phyloP scores from a whole-genome alignment of 345 rosid species.

The Citrus trifoliata region DNA sequence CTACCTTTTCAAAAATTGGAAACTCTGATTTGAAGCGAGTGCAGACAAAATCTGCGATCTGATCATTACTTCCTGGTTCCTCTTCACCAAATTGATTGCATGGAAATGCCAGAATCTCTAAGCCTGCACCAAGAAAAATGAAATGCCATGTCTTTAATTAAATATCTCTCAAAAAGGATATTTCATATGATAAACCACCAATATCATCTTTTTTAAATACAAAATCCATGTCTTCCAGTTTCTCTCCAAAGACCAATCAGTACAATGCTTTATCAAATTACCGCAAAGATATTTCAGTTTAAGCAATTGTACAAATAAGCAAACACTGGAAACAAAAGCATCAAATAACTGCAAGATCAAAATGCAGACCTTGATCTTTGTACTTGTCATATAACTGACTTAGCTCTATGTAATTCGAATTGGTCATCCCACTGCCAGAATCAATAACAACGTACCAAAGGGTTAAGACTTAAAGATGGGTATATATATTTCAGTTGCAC shows the following conservation, averaged over 20 bases:
- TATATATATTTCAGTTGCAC: not conserved
- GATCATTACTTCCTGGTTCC: conserved; percentile 75
- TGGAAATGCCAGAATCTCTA: conserved; percentile 85
- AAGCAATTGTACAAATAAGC: not conserved
- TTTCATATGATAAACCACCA: not conserved
- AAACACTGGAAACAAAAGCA: not conserved
- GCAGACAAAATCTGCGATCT: conserved; percentile 70
- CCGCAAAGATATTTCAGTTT: not conserved
- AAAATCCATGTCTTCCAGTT: not conserved
- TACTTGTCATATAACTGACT: conserved; percentile 69
- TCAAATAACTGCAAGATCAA: not conserved
- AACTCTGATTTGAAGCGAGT: conserved; percentile 79
- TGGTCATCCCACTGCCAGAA: conserved; percentile 77
- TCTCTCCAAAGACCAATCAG: not conserved
- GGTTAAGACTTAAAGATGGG: not conserved
- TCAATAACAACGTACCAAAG: not conserved
- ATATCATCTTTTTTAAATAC: not conserved
- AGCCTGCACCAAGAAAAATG: conserved; percentile 39
- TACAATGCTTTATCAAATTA: not conserved
- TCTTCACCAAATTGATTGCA: conserved; percentile 89
- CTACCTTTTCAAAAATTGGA: conserved; percentile 78
- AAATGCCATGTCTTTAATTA: not conserved
- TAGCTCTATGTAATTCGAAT: conserved; percentile 78
- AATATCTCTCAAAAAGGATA: not conserved
- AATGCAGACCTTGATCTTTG: conserved; percentile 65